These are phyloP conservation scores for Pseudopithomyces chartarum DNA, from an alignment of 2,329 filamentous ascomycete genomes.

Conservation along the genomic window DNA sequence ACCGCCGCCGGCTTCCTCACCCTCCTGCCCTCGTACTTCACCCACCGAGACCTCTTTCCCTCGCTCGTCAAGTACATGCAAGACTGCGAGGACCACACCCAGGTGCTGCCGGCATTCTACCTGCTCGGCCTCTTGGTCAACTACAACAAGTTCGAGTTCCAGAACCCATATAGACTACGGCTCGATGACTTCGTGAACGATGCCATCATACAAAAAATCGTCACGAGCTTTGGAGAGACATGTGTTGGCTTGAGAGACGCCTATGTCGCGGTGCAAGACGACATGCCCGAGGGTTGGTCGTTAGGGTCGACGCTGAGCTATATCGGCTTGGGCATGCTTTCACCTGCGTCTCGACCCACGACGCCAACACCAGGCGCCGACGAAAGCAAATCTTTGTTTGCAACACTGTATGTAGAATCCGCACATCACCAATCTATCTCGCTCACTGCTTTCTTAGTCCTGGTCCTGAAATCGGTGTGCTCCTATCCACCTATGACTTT, in stretches of 20 bases:
- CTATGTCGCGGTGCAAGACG: constrained; percentile 87
- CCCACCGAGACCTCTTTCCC: constrained; percentile 91
- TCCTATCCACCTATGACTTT: constrained; percentile 92
- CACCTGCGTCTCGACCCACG: constrained; percentile 68
- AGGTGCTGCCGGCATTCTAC: constrained; percentile 74
- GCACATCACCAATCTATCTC: background rate
- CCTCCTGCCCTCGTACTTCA: constrained; percentile 90
- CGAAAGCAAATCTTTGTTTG: constrained; percentile 80
- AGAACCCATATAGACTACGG: constrained; percentile 91
- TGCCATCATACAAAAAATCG: constrained; percentile 78
- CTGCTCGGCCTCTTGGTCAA: constrained; percentile 88
- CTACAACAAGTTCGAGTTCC: constrained; percentile 99
- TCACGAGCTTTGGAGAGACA: constrained; percentile 74
- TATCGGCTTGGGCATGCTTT: constrained; percentile 79
- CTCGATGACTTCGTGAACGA: constrained; percentile 97
- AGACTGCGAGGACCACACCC: constrained; percentile 68
- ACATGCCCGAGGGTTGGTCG: constrained; percentile 88
- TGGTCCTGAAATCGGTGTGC: constrained; percentile 74
- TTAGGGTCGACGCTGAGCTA: constrained; percentile 79
- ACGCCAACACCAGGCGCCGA: constrained; percentile 71
- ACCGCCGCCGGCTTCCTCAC: constrained; percentile 96
- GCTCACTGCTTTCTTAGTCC: constrained; percentile 62
- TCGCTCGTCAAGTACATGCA: constrained; percentile 94
- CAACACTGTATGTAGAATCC: constrained; percentile 66
- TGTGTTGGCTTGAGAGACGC: constrained; percentile 71